Conservation (phyloP, 2,329 filamentous ascomycete species). For the Ophioceras dolichostomum region DNA sequence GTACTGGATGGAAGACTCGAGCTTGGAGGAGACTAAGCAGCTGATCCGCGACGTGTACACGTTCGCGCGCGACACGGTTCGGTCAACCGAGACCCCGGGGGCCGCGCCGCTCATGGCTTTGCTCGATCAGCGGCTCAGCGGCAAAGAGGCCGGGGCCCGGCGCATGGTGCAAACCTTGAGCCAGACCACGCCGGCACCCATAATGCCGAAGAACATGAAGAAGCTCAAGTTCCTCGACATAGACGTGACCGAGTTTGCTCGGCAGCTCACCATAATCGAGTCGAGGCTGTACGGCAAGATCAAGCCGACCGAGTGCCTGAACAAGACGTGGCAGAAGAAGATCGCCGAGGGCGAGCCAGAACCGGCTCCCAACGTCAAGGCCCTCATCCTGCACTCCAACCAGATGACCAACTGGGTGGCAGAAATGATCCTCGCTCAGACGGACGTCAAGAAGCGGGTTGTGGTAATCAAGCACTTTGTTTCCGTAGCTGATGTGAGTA, state of each 20-base stretch:
- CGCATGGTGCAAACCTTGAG: constrained; percentile 78
- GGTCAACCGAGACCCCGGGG: constrained; percentile 85
- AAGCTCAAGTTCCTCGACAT: constrained; percentile 98
- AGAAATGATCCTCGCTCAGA: constrained; percentile 93
- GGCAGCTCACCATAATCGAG: constrained; percentile 94
- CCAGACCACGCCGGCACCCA: constrained; percentile 71
- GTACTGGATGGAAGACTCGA: constrained; percentile 96
- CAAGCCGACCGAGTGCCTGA: constrained; percentile 87
- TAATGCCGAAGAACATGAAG: constrained; percentile 98
- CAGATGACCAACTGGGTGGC: constrained; percentile 99
- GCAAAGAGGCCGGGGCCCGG: constrained; percentile 77
- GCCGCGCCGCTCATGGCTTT: constrained; percentile 74
- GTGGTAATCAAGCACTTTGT: constrained; percentile 99
- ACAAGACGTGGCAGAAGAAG: constrained; percentile 99
- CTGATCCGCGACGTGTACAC: constrained; percentile 80
- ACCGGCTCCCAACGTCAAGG: constrained; percentile 87
- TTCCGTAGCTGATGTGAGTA: constrained; percentile 77
- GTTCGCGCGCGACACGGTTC: constrained; percentile 86
- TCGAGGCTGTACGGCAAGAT: constrained; percentile 92
- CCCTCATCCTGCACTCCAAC: constrained; percentile 93
- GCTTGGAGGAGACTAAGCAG: constrained; percentile 62
- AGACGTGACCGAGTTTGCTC: constrained; percentile 90
- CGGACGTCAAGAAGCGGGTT: constrained; percentile 89
- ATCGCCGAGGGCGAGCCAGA: constrained; percentile 68
- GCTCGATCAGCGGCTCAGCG: constrained; percentile 76